A percentile compares a stretch with the other conserved stretches of the same genome.
Conservation (phyloP, 768 basidiomycete genomes). For the Hericium alpestre region DNA sequence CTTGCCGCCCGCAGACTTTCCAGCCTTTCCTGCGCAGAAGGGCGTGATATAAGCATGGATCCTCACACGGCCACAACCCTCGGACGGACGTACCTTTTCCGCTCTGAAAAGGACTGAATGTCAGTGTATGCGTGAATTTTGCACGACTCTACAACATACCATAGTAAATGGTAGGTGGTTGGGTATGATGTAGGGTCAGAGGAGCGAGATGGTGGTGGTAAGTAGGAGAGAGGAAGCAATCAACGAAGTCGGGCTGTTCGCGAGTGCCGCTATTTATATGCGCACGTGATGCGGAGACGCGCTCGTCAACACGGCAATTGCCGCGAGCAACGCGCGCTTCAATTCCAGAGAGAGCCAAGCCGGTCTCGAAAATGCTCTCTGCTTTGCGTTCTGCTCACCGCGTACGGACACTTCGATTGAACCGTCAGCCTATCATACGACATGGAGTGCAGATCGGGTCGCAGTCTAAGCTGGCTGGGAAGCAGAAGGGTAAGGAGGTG, state of each 20-base stretch:
- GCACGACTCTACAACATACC: background rate
- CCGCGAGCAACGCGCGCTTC: background rate
- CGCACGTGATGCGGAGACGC: background rate
- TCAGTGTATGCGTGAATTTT: background rate
- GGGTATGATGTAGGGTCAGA: background rate
- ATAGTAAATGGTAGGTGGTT: background rate
- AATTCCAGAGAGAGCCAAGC: no score
- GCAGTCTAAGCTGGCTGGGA: background rate
- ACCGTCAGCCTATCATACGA: background rate
- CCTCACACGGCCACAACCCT: background rate
- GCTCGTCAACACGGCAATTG: background rate
- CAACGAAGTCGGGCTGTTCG: background rate
- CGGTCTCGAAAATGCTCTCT: background rate
- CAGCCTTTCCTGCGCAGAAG: conserved; percentile 21
- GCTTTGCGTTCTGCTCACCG: background rate
- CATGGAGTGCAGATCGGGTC: background rate
- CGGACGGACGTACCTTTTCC: conserved; percentile 7
- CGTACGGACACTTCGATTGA: background rate
- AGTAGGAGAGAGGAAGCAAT: background rate
- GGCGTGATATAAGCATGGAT: background rate
- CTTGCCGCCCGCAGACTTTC: conserved; percentile 32
- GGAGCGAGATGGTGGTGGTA: conserved; percentile 5
- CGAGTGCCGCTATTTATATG: background rate
- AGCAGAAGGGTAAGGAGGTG: background rate
- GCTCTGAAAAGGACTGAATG: conserved; percentile 1